Evolutionary conservation across 202 grass and related monocot genomes (phyloP).

Genomic region (Brachypodium distachyon): DNA sequence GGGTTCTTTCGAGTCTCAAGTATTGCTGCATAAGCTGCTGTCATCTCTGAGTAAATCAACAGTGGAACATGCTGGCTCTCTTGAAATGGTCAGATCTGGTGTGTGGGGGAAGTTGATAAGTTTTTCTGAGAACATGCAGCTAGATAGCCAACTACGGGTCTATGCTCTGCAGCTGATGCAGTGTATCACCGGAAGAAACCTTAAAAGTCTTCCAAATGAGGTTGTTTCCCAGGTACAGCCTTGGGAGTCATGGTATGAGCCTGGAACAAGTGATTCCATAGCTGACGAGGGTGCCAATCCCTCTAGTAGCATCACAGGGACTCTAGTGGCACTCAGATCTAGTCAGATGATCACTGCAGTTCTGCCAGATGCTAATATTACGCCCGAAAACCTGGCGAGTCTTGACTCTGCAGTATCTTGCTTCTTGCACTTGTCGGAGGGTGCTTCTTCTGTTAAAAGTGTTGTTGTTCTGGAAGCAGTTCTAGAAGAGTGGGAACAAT

Average conservation of each 20-base stretch:
- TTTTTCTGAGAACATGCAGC: constrained; percentile 78
- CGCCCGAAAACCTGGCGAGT: constrained; percentile 49
- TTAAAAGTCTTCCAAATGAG: constrained; percentile 68
- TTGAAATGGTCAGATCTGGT: constrained; percentile 63
- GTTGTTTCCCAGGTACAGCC: constrained; percentile 73
- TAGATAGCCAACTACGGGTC: constrained; percentile 59
- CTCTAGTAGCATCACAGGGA: constrained; percentile 61
- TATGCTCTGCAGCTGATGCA: constrained; percentile 92
- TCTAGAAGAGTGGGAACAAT: constrained; percentile 90
- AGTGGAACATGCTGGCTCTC: constrained; percentile 39
- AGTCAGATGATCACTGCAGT: constrained; percentile 53
- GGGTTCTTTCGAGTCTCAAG: constrained; percentile 26
- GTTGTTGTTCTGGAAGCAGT: constrained; percentile 62
- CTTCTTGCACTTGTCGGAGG: constrained; percentile 71
- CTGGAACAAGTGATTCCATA: constrained; percentile 27
- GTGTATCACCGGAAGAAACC: constrained; percentile 71
- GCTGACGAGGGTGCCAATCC: constrained; percentile 31
- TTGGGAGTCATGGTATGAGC: constrained; percentile 88
- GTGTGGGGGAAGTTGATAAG: constrained; percentile 65
- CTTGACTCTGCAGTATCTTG: constrained; percentile 80
- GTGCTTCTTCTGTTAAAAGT: constrained; percentile 41
- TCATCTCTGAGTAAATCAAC: constrained; percentile 61
- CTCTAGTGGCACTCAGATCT: constrained; percentile 77
- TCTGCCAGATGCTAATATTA: constrained; percentile 58
- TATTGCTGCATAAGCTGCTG: constrained; percentile 56